Percentiles rank a stretch among this genome's conserved stretches.
Conservation (phyloP, 2,329 filamentous ascomycete species). For the Trichophaea hybrida region DNA sequence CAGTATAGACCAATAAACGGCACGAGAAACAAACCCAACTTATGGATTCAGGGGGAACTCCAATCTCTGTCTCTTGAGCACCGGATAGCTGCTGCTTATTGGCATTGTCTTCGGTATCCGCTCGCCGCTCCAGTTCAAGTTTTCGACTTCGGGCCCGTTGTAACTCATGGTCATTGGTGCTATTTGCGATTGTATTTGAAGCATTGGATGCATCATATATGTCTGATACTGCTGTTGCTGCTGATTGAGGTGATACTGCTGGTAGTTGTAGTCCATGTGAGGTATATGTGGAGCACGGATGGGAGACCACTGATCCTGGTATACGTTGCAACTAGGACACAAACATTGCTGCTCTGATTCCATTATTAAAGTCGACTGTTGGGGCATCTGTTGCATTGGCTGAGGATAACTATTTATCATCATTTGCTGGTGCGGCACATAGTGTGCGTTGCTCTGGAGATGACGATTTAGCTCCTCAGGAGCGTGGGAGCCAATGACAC, state of each 20-base stretch:
- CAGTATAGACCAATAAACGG: too few relatives aligned
- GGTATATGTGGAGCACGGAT: slow-evolving; percentile 2
- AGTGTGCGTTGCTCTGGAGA: slow-evolving; percentile 6
- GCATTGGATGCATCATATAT: not conserved
- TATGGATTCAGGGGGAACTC: not conserved
- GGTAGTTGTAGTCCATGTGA: slow-evolving; percentile 7
- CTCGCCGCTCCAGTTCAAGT: not conserved
- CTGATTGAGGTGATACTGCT: not conserved
- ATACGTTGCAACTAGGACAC: slow-evolving; percentile 3
- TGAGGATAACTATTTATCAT: not conserved
- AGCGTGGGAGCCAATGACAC: slow-evolving; percentile 10
- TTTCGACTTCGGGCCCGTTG: not conserved
- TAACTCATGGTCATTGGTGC: not conserved
- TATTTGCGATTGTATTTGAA: not conserved
- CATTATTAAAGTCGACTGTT: slow-evolving; percentile 2
- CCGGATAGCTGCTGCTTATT: not conserved
- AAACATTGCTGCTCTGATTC: slow-evolving; percentile 7
- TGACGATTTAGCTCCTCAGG: slow-evolving; percentile 9
- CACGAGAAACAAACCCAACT: too few relatives aligned
- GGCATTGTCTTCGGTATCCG: not conserved
- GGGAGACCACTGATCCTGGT: slow-evolving; percentile 3
- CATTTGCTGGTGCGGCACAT: not conserved
- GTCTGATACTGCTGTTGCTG: not conserved
- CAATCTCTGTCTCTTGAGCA: not conserved
- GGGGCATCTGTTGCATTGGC: not conserved